Conservation (phyloP, 805 yeast species). For the Teunomyces lycoperdinae region DNA sequence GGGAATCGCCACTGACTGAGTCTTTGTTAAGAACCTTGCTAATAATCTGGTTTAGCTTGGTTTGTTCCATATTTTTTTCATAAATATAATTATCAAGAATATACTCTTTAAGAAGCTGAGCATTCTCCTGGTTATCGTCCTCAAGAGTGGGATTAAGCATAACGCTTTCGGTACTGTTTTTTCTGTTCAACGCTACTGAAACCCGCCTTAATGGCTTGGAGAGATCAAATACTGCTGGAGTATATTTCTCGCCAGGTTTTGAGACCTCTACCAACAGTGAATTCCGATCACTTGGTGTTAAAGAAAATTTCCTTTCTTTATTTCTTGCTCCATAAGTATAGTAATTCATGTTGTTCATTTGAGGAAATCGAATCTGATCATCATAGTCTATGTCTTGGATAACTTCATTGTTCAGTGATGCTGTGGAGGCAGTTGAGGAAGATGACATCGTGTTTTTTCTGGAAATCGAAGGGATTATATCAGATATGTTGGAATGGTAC, state of each 20-base stretch:
- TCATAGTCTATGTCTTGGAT: constrained; percentile 39
- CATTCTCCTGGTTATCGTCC: constrained; percentile 7
- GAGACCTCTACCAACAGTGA: neutral
- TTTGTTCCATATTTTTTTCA: constrained; percentile 12
- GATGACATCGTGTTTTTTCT: constrained; percentile 2
- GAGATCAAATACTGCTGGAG: constrained; percentile 49
- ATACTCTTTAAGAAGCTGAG: constrained; percentile 12
- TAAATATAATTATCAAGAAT: constrained; percentile 14
- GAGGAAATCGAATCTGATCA: constrained; percentile 54
- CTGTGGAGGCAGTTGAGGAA: neutral
- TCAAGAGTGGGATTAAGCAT: neutral
- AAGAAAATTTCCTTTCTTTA: neutral
- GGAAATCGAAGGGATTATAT: constrained; percentile 17
- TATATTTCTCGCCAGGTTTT: constrained; percentile 18
- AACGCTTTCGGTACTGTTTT: neutral
- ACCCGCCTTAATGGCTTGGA: constrained; percentile 36
- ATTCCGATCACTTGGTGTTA: neutral
- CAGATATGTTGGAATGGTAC: constrained; percentile 26
- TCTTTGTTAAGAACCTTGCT: constrained; percentile 3
- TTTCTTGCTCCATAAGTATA: constrained; percentile 17
- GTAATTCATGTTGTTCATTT: constrained; percentile 40
- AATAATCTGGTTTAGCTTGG: constrained; percentile 6
- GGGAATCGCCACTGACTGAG: neutral
- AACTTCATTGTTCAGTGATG: neutral
- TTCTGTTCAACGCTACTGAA: constrained; percentile 19